Conservation (phyloP, 2,329 filamentous ascomycete genomes). For the Cladosporium sp. region DNA sequence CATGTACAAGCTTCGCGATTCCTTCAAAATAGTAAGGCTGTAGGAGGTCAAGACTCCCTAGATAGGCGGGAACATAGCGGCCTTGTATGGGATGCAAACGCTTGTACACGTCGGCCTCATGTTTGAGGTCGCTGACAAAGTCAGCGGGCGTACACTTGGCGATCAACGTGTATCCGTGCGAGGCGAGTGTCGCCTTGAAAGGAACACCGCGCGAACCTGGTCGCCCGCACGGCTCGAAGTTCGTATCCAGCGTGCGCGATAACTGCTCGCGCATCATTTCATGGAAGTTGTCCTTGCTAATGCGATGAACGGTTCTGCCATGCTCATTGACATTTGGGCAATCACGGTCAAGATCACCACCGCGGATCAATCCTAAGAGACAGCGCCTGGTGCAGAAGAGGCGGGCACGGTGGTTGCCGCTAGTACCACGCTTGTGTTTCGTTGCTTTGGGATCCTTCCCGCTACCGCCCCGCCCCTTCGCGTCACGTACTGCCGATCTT, state of each 20-base stretch:
- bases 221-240: slow-evolving; percentile 7
- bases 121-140: not conserved
- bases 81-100: not conserved
- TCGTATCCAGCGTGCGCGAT: slow-evolving; percentile 3
- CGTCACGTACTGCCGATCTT: not conserved
- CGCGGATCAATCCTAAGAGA: not conserved
- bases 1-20: slow-evolving; percentile 1
- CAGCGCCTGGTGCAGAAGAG: not conserved
- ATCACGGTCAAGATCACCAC: slow-evolving; percentile 4
- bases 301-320: not conserved
- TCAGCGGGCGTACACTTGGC: slow-evolving; percentile 5
- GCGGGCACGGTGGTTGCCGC: not conserved
- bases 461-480: not conserved
- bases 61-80: not conserved
- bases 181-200: slow-evolving; percentile 8
- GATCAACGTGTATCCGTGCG: slow-evolving; percentile 10
- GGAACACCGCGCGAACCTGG: slow-evolving; percentile 4
- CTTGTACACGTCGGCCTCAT: not conserved
- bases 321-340: slow-evolving; percentile 6
- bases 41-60: not conserved
- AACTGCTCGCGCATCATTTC: not conserved
- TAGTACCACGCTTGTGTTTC: not conserved
- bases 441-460: not conserved
- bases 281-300: not conserved
- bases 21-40: not conserved